phyloP scores from a whole-genome alignment of 2,329 filamentous ascomycete genomes.

The Sclerotinia trifoliorum region DNA sequence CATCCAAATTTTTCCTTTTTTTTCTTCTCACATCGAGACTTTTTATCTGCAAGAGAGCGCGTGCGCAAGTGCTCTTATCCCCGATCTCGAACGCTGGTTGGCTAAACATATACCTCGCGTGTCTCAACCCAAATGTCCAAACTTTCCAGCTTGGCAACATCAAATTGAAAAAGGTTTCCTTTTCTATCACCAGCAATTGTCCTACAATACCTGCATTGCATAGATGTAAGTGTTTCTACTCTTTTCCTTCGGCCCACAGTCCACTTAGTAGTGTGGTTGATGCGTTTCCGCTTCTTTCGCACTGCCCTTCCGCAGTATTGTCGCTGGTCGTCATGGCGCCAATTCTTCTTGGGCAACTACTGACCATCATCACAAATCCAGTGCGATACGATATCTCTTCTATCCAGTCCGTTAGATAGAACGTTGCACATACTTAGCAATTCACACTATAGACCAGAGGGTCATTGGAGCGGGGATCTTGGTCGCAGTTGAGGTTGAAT shows the following conservation, averaged over 20 bases:
- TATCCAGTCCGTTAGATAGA: background rate
- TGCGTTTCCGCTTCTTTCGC: conserved; percentile 16
- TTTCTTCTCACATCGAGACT: background rate
- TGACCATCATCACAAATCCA: conserved; percentile 30
- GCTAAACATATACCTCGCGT: conserved; percentile 15
- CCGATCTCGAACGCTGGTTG: conserved; percentile 18
- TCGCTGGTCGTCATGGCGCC: conserved; percentile 25
- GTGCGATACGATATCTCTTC: conserved; percentile 21
- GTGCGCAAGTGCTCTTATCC: conserved; percentile 15
- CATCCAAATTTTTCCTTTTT: background rate
- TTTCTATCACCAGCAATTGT: conserved; percentile 27
- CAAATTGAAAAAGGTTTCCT: conserved; percentile 27
- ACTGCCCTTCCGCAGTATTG: conserved; percentile 6
- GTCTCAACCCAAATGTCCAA: conserved; percentile 26
- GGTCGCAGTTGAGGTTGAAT: conserved; percentile 26
- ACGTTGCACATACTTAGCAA: background rate
- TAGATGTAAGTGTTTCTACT: conserved; percentile 30
- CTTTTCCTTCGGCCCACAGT: conserved; percentile 2
- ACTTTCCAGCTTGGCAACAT: conserved; percentile 36
- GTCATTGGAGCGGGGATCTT: conserved; percentile 27
- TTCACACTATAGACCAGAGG: conserved; percentile 9
- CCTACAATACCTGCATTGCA: conserved; percentile 22
- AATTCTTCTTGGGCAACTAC: conserved; percentile 28
- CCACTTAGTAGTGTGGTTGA: conserved; percentile 3
- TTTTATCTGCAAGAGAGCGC: conserved; percentile 19